These are phyloP conservation scores for Fulvia fulva DNA, from an alignment of 2,329 filamentous ascomycete genomes.

Conservation along the genomic window DNA sequence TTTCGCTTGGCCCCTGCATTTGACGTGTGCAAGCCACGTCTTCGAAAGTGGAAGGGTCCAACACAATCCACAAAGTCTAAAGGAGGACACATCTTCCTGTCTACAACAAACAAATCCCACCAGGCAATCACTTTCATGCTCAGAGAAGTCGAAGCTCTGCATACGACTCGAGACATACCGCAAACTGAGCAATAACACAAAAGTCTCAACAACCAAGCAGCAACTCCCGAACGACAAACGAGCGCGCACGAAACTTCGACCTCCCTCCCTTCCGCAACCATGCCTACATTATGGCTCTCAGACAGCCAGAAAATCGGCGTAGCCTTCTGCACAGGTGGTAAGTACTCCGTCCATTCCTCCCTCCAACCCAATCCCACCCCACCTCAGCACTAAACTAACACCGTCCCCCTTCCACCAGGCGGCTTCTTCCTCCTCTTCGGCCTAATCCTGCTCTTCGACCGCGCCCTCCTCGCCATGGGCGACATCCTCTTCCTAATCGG, in stretches of 20 bases:
- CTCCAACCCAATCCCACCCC: not conserved
- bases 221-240: not conserved
- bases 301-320: constrained; percentile 96
- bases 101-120: not conserved
- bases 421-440: constrained; percentile 93
- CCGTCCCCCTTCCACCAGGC: constrained; percentile 59
- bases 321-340: constrained; percentile 96
- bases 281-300: constrained; percentile 93
- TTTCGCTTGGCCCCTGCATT: too few species aligned
- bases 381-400: not conserved
- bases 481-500: constrained; percentile 98
- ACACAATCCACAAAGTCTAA: not conserved
- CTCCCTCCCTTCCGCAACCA: too few species aligned
- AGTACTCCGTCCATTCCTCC: constrained; percentile 40
- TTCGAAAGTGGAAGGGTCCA: not conserved
- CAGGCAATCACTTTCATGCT: not conserved
- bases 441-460: constrained; percentile 95
- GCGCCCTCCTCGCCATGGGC: constrained; percentile 97
- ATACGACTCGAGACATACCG: not conserved
- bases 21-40: not conserved
- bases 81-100: not conserved
- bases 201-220: not conserved
- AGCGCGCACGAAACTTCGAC: not conserved
- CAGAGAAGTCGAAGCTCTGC: not conserved
- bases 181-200: not conserved